Evolutionary conservation across 805 yeast species (phyloP), one percentile per base, ranked within the genome.

Genomic region (Candida yuanshanica): DNA sequence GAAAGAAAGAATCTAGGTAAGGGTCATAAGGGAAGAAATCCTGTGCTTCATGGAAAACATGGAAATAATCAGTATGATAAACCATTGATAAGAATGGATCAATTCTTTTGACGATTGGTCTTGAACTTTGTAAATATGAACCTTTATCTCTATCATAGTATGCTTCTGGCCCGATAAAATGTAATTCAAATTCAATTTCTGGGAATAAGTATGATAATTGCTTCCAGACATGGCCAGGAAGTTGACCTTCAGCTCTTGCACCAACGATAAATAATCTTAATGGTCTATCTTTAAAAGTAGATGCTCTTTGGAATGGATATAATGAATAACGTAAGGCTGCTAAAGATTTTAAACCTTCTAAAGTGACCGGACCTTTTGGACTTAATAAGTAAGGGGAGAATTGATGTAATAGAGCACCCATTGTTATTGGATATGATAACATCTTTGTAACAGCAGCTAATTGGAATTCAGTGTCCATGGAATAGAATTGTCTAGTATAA

Each of bases 11-110:
- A 60, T 93, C 99, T 59, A 87, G 74, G 63, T 91, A 93, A 35
- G 99, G 99, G 62, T 93, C 99, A 62, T 90, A 93, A 5, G 99
- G 99, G 80, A 88, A 87, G 62, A 93, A 86, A 65, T 91, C 97
- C 55, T 90, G 93, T 37, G 87, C 81, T 55, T 89, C 89, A 64
- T 93, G 95, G 46, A 84, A 72, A 31, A 84, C 91, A 58, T 89
- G 88, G 79, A 93, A 93, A 63, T 83, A 90, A 54, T 86, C 84
- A 1, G 98, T 88, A 64, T 90, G 95, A 65, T 83, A 83, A 43
- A 83, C 76, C 51, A 90, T 72, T 21, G 84, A 70, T 53, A 93
- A 62, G 39, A 81, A 79, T 38, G 77, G 81, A 62, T 87, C 96
- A 36, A 83, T 66, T 56, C 90, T 77, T 52, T 79, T 77, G 32